These are phyloP conservation scores for Cercospora brassicicola DNA, from an alignment of 2,329 filamentous ascomycete genomes.

Conservation along the genomic window DNA sequence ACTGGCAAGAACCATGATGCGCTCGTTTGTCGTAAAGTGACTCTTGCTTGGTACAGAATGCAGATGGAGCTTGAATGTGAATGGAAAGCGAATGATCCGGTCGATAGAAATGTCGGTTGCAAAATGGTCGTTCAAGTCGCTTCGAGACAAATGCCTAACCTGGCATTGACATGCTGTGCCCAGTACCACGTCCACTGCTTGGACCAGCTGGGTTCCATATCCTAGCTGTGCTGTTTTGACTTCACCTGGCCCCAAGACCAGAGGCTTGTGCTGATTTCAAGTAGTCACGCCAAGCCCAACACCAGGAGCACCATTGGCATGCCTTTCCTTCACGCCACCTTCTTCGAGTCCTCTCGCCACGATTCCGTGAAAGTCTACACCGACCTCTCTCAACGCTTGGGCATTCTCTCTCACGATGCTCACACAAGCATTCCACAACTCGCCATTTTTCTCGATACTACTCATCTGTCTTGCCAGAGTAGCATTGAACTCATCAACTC, in stretches of 20 bases:
- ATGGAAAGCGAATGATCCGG: not conserved
- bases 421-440: slow-evolving; percentile 80
- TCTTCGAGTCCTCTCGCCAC: slow-evolving; percentile 60
- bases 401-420: slow-evolving; percentile 78
- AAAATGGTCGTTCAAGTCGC: not conserved
- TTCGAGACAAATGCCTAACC: not conserved
- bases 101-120: not conserved
- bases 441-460: slow-evolving; percentile 73
- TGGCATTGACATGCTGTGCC: not conserved
- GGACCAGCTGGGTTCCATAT: not conserved
- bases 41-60: not conserved
- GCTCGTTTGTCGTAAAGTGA: not conserved
- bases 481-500: slow-evolving; percentile 86
- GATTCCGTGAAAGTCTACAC: slow-evolving; percentile 82
- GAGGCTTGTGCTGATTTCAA: not conserved
- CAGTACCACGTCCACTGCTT: not conserved
- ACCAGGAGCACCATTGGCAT: not conserved
- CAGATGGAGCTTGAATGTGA: not conserved
- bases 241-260: not conserved
- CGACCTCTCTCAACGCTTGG: slow-evolving; percentile 76
- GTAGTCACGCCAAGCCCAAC: slow-evolving; percentile 23
- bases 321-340: not conserved
- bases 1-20: not conserved
- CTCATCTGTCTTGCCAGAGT: slow-evolving; percentile 82
- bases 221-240: not conserved